phyloP scores from a whole-genome alignment of 768 basidiomycete genomes.

The Ramaria sp. region DNA sequence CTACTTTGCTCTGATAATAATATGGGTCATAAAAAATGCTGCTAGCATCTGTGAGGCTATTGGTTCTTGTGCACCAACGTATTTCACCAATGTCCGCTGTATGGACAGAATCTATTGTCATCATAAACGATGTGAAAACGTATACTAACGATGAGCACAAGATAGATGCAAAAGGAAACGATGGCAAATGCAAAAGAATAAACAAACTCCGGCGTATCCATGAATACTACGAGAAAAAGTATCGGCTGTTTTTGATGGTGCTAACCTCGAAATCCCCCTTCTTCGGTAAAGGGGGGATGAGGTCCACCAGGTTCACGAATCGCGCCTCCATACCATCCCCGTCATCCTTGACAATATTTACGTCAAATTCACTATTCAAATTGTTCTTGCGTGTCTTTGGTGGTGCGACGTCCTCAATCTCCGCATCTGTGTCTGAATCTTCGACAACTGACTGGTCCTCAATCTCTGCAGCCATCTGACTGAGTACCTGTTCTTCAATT shows the following conservation, averaged over 20 bases:
- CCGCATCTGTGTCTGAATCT: conserved; percentile 13
- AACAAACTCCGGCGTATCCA: no score
- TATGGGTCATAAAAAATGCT: no score
- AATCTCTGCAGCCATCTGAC: background rate
- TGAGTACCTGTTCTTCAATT: conserved; percentile 18
- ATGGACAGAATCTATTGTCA: no score
- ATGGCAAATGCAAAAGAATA: no score
- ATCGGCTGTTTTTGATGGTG: conserved; percentile 68
- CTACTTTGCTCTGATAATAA: no score
- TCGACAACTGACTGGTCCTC: conserved; percentile 70
- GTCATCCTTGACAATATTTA: conserved; percentile 1
- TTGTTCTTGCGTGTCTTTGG: conserved; percentile 10
- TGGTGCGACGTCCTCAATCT: conserved; percentile 13
- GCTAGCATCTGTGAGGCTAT: no score
- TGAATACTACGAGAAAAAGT: conserved; percentile 78
- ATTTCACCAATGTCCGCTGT: no score
- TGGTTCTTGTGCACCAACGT: no score
- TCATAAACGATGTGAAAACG: no score
- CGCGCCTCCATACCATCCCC: conserved; percentile 12
- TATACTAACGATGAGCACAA: no score
- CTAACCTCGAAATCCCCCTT: conserved; percentile 83
- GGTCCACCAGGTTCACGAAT: conserved; percentile 61
- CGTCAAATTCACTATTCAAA: conserved; percentile 2
- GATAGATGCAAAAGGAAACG: no score
- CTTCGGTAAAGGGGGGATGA: conserved; percentile 72